Percentiles rank a stretch among this genome's conserved stretches.
Conservation (phyloP, 2,329 filamentous ascomycete genomes). For the Diaporthe vexans region DNA sequence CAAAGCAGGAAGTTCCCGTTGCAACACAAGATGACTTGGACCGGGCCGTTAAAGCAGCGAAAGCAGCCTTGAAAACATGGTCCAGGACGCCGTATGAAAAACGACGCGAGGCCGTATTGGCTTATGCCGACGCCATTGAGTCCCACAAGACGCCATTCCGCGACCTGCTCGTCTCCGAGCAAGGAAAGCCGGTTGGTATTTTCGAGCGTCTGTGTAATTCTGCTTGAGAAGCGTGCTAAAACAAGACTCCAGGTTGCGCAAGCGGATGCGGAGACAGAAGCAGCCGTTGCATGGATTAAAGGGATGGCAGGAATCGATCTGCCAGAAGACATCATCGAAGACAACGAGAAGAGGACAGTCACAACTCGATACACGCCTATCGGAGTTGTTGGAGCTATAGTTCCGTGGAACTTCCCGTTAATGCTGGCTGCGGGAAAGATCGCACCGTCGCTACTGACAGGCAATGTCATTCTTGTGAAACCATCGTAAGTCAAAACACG, state of each 20-base stretch:
- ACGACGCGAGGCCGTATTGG: neutral
- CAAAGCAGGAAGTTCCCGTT: constrained; percentile 5
- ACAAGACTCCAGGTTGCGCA: neutral
- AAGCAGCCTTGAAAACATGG: constrained; percentile 14
- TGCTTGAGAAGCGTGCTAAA: neutral
- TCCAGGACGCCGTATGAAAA: constrained; percentile 12
- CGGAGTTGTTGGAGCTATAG: neutral
- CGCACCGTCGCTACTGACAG: neutral
- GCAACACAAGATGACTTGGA: constrained; percentile 11
- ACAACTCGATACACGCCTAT: neutral
- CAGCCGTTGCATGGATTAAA: neutral
- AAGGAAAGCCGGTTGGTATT: neutral
- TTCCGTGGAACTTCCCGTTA: neutral
- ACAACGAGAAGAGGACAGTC: neutral
- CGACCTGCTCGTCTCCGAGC: neutral
- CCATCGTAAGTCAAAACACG: constrained; percentile 53
- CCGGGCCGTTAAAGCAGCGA: neutral
- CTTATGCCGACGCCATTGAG: constrained; percentile 9
- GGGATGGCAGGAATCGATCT: neutral
- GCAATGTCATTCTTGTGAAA: neutral
- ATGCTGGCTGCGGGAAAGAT: neutral
- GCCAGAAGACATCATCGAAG: neutral
- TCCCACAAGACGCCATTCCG: neutral
- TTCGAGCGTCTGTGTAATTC: neutral
- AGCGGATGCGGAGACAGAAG: neutral